Evolutionary conservation across 179 eudicot species (phyloP).

Genomic region (Spergularia azorica): DNA sequence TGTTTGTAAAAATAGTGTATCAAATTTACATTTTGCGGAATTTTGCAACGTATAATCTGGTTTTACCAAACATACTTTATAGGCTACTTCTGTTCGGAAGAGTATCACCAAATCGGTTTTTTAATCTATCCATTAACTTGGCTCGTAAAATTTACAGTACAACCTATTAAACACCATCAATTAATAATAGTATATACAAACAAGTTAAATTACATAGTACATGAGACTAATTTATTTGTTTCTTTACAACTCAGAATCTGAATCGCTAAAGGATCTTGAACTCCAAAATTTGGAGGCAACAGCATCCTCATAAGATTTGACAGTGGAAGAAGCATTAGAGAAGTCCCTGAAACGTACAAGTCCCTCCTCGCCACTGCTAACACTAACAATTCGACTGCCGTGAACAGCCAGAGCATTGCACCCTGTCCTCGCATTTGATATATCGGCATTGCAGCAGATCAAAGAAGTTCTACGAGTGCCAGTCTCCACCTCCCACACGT

Average conservation of each 20-base stretch:
- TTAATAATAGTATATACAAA: no score
- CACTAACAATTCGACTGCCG: constrained; percentile 58
- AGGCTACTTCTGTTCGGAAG: no score
- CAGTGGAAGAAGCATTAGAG: constrained; percentile 41
- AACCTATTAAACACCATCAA: no score
- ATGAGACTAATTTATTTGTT: no score
- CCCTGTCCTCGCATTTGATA: constrained; percentile 22
- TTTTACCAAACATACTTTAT: no score
- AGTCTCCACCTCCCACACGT: constrained; percentile 56
- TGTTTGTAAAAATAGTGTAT: no score
- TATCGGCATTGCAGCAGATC: constrained; percentile 24
- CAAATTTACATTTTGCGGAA: no score
- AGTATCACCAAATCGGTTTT: no score
- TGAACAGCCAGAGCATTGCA: constrained; percentile 61
- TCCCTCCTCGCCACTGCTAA: constrained; percentile 36
- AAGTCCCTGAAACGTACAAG: constrained; percentile 52
- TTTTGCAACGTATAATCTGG: no score
- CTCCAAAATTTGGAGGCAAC: constrained; percentile 62
- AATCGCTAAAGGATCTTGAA: constrained; percentile 34
- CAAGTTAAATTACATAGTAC: no score
- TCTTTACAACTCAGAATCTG: constrained; percentile 36
- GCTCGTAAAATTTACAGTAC: no score
- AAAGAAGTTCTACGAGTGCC: constrained; percentile 47
- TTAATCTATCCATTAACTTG: no score
- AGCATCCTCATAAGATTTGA: constrained; percentile 29